A percentile compares a stretch with the other conserved stretches of the same genome.
These are phyloP conservation scores for Apiospora saccharicola DNA, from an alignment of 2,329 filamentous ascomycete genomes.

Conservation along the genomic window DNA sequence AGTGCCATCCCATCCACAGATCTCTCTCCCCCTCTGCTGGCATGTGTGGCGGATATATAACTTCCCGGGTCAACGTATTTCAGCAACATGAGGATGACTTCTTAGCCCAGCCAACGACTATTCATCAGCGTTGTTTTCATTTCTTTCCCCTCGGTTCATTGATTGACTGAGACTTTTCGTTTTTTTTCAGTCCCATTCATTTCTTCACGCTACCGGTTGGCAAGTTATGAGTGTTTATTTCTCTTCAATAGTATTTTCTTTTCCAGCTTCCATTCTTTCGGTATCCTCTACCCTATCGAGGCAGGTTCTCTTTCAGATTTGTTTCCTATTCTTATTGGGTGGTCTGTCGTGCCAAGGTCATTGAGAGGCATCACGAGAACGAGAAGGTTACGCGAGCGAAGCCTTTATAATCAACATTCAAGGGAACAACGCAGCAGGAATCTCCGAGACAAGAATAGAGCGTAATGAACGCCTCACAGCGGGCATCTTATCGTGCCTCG, in stretches of 20 bases:
- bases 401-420: not conserved
- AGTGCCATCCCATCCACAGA: too few species aligned
- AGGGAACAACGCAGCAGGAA: not conserved
- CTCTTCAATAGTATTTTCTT: not conserved
- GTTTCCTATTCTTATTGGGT: slow-evolving; percentile 10
- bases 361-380: not conserved
- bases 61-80: not conserved
- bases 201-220: slow-evolving; percentile 14
- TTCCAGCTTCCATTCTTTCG: not conserved
- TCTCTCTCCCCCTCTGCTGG: not conserved
- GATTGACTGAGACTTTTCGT: not conserved
- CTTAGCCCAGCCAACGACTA: not conserved
- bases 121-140: not conserved
- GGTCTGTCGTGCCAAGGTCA: not conserved
- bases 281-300: slow-evolving; percentile 17
- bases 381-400: not conserved
- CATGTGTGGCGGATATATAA: slow-evolving; percentile 2
- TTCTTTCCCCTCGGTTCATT: not conserved
- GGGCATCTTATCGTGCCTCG: slow-evolving; percentile 16
- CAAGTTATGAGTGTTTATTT: not conserved
- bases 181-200: not conserved
- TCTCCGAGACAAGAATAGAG: too few species aligned
- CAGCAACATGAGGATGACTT: not conserved
- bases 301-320: not conserved
- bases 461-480: slow-evolving; percentile 19